Evolutionary conservation across 257 asterid genomes (phyloP).

Genomic region (Ajuga chamaepitys): DNA sequence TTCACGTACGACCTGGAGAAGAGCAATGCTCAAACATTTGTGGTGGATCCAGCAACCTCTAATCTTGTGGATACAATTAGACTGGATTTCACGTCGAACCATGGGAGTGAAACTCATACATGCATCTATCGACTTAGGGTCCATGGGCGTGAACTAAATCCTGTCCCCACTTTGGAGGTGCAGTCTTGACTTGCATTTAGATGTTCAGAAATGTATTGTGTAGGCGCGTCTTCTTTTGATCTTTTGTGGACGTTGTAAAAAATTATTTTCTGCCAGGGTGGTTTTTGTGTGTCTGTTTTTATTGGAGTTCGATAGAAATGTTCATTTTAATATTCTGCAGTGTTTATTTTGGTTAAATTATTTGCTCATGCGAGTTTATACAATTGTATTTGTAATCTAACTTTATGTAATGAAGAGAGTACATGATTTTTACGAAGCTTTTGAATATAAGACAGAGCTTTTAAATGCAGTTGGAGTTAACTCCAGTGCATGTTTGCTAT

Average conservation of each 20-base stretch:
- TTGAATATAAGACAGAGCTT: too few species aligned
- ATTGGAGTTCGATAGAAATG: neutral
- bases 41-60: conserved; percentile 44
- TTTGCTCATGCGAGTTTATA: too few species aligned
- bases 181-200: conserved; percentile 26
- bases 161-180: conserved; percentile 26
- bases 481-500: too few species aligned
- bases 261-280: neutral
- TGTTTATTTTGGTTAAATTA: too few species aligned
- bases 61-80: conserved; percentile 49
- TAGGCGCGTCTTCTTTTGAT: neutral
- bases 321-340: neutral
- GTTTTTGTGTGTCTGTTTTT: neutral
- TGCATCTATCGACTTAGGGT: conserved; percentile 90
- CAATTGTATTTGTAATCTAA: too few species aligned
- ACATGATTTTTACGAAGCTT: too few species aligned
- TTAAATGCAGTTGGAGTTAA: too few species aligned
- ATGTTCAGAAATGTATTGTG: neutral
- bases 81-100: conserved; percentile 77
- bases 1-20: conserved; percentile 70
- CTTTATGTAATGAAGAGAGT: too few species aligned
- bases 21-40: conserved; percentile 71
- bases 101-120: conserved; percentile 65
- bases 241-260: neutral
- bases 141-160: conserved; percentile 60